phyloP scores from a whole-genome alignment of 768 basidiomycete genomes.

The Krasilnikovozyma curviuscula region DNA sequence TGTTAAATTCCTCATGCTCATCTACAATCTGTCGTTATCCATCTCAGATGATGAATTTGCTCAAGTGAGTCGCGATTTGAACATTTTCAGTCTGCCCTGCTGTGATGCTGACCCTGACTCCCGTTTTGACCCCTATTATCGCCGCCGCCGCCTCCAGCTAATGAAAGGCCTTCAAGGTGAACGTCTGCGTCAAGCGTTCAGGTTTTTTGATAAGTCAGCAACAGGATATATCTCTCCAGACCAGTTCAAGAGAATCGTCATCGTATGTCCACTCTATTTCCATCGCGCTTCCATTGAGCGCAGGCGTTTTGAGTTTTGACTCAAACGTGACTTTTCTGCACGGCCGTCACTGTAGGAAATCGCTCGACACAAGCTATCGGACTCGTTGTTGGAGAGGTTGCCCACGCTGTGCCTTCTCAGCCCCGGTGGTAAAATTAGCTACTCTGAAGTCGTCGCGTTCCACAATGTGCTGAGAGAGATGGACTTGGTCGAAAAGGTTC shows the following conservation, averaged over 20 bases:
- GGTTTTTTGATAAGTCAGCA: constrained; percentile 66
- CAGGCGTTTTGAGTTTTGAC: background rate
- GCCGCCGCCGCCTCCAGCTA: too few species aligned
- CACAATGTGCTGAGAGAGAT: constrained; percentile 85
- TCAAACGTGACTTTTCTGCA: background rate
- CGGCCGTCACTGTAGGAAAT: constrained; percentile 45
- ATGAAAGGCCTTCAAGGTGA: constrained; percentile 99
- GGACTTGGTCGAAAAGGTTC: constrained; percentile 82
- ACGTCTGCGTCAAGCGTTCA: constrained; percentile 87
- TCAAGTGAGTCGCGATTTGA: constrained; percentile 10
- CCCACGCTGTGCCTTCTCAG: constrained; percentile 79
- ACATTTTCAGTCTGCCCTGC: too few species aligned
- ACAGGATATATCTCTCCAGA: constrained; percentile 87
- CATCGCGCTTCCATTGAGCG: background rate
- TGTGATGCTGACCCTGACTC: too few species aligned
- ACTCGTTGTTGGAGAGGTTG: constrained; percentile 73
- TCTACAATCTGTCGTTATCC: constrained; percentile 10
- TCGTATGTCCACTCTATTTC: constrained; percentile 36
- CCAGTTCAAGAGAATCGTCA: constrained; percentile 84
- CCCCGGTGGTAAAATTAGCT: constrained; percentile 76
- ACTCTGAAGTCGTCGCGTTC: constrained; percentile 91
- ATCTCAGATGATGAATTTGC: constrained; percentile 78
- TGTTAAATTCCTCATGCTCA: background rate
- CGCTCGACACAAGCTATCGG: constrained; percentile 90
- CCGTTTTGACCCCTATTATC: too few species aligned